Percentiles rank a stretch among this genome's conserved stretches.
phyloP scores from a whole-genome alignment of 73 alveolate species.

The Tetrahymena thermophila region DNA sequence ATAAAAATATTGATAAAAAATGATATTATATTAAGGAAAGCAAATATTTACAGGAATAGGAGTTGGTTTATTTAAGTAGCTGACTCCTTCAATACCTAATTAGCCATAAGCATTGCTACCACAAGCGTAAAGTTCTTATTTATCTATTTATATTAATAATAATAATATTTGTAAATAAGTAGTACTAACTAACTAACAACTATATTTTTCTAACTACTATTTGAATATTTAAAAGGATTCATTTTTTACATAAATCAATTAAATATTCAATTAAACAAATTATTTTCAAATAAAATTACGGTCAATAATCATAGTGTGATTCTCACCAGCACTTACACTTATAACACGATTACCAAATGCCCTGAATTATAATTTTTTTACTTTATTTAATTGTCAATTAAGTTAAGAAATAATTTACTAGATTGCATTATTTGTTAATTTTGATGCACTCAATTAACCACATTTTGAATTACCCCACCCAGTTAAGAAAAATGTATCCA shows the following conservation, averaged over 20 bases:
- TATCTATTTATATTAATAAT: neutral
- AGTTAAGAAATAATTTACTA: neutral
- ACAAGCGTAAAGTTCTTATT: constrained; percentile 30
- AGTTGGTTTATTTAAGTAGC: neutral
- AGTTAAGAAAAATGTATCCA: neutral
- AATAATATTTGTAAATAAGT: neutral
- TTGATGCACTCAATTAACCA: neutral
- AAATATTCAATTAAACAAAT: too few relatives aligned
- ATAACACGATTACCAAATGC: neutral
- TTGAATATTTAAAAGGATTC: neutral
- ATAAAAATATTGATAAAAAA: neutral
- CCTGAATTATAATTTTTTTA: neutral
- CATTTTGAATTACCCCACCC: neutral
- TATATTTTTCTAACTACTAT: neutral
- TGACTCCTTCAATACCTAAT: constrained; percentile 31
- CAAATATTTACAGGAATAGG: neutral
- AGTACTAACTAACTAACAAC: neutral
- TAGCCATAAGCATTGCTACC: constrained; percentile 39
- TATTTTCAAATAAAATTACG: neutral
- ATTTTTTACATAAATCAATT: neutral
- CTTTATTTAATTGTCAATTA: neutral
- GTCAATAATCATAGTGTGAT: constrained; percentile 33
- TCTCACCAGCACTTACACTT: constrained; percentile 32
- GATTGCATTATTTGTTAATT: neutral
- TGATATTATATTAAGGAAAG: neutral